Evolutionary conservation across 1,284 basidiomycete genomes (phyloP), one percentile per base, ranked within the genome.

Genomic region (Neonothopanus nambi): DNA sequence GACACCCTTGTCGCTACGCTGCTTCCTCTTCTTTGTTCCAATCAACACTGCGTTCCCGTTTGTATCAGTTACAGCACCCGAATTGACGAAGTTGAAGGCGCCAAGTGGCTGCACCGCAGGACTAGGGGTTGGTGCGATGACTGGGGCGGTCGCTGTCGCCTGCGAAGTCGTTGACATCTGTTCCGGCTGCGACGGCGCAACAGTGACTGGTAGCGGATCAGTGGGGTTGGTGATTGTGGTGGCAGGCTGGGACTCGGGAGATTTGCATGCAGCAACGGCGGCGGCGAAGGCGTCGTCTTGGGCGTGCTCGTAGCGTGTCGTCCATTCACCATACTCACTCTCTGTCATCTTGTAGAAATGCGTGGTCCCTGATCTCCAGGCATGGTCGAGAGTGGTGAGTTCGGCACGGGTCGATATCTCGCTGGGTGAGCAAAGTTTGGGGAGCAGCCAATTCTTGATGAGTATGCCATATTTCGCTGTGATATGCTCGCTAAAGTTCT

Each of bases 371-470:
- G 55, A 48, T 17, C 44, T 30, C 56, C 56, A 57, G 7, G 58
- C 56, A 15, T 55, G 7, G 24, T 52, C 51, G 11, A 65, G 54
- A 12, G 62, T 35, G 12, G 59, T 45, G 12, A 65, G 54, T 40
- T 65, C 65, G 0, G 51, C 43, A 24, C 51, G 52, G 3, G 59
- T 60, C 37, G 54, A 38, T 9, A 65, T 35, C n/a, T 39, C 21
- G n/a, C 61, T 53, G 6, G 64, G 66, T 21, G 49, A 41, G 33
- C 47, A 45, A 52, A 66, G 64, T 36, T 57, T 55, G 20, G 12
- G 7, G 4, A 65, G 54, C 3, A 63, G 64, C 65, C 66, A 67
- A 44, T 60, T 57, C 33, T 63, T 59, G 46, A 61, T 33, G 24
- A 65, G 45, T 39, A 66, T 51, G 17, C 61, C 52, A 18, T 57